Percentiles rank a stretch among this genome's conserved stretches.
These are phyloP conservation scores for Plectosphaerella plurivora DNA, from an alignment of 2,329 filamentous ascomycete species.

Conservation along the genomic window DNA sequence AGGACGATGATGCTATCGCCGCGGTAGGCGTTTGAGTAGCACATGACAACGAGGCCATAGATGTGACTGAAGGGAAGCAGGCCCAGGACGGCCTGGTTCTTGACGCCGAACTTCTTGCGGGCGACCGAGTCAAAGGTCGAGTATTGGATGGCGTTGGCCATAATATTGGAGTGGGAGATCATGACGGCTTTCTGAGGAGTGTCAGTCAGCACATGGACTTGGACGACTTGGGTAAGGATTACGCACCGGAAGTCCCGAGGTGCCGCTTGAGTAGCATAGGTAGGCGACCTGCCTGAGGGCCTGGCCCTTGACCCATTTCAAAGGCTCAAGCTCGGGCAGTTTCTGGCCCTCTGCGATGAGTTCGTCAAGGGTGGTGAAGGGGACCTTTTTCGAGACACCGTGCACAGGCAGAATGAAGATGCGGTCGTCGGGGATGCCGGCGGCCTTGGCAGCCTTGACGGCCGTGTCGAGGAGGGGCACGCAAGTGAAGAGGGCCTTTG, in stretches of 20 bases:
- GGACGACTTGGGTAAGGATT: not conserved
- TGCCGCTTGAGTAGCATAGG: conserved; percentile 76
- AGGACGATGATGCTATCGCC: conserved; percentile 72
- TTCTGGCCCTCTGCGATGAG: conserved; percentile 57
- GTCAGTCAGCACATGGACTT: not conserved
- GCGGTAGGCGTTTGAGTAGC: conserved; percentile 59
- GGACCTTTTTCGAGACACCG: conserved; percentile 41
- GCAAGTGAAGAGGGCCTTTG: conserved; percentile 69
- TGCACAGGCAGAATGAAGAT: conserved; percentile 69
- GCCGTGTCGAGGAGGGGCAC: conserved; percentile 57
- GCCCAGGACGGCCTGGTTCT: conserved; percentile 51
- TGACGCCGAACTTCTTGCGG: conserved; percentile 29
- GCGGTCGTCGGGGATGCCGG: conserved; percentile 54
- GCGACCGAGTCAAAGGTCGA: conserved; percentile 33
- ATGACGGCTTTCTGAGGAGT: conserved; percentile 68
- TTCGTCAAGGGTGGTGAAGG: conserved; percentile 62
- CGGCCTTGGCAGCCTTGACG: conserved; percentile 55
- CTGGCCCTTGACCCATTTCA: conserved; percentile 61
- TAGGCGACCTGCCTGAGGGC: conserved; percentile 67
- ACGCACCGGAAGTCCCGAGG: conserved; percentile 68
- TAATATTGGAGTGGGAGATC: conserved; percentile 76
- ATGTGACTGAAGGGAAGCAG: conserved; percentile 81
- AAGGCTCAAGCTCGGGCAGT: conserved; percentile 46
- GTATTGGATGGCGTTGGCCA: conserved; percentile 68
- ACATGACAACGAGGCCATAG: conserved; percentile 70